These are phyloP conservation scores for Fusarium bulbicola DNA, from an alignment of 2,329 filamentous ascomycete genomes.

Conservation along the genomic window DNA sequence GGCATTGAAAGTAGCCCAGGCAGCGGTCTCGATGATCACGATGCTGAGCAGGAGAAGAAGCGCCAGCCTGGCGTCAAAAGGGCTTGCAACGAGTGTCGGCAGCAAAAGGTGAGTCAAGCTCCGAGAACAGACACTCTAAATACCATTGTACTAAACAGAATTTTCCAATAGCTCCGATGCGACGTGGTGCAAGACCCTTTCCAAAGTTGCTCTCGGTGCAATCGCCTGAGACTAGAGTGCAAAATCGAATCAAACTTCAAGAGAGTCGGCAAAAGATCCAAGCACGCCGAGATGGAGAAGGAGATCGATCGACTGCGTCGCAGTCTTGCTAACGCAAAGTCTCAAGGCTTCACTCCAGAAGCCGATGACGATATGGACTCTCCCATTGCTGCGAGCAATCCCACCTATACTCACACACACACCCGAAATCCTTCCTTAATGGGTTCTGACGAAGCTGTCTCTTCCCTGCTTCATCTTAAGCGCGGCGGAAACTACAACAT, in stretches of 20 bases:
- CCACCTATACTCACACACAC: conserved; percentile 67
- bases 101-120: conserved; percentile 76
- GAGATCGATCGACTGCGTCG: conserved; percentile 77
- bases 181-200: conserved; percentile 86
- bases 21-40: conserved; percentile 59
- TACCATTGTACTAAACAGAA: conserved; percentile 9
- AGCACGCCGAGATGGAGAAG: conserved; percentile 87
- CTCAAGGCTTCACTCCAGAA: conserved; percentile 65
- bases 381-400: conserved; percentile 61
- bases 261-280: conserved; percentile 81
- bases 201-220: conserved; percentile 78
- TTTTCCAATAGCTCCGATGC: conserved; percentile 72
- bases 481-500: conserved; percentile 70
- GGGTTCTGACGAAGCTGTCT: conserved; percentile 75
- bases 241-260: conserved; percentile 91
- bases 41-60: conserved; percentile 69
- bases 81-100: conserved; percentile 85
- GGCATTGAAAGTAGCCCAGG: conserved; percentile 69
- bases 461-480: conserved; percentile 72
- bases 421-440: conserved; percentile 71
- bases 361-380: conserved; percentile 67
- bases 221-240: conserved; percentile 81
- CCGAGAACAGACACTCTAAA: background rate
- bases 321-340: conserved; percentile 67
- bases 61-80: conserved; percentile 77